These are phyloP conservation scores for Leccinum sublutescens DNA, from an alignment of 768 basidiomycete genomes.

Conservation along the genomic window DNA sequence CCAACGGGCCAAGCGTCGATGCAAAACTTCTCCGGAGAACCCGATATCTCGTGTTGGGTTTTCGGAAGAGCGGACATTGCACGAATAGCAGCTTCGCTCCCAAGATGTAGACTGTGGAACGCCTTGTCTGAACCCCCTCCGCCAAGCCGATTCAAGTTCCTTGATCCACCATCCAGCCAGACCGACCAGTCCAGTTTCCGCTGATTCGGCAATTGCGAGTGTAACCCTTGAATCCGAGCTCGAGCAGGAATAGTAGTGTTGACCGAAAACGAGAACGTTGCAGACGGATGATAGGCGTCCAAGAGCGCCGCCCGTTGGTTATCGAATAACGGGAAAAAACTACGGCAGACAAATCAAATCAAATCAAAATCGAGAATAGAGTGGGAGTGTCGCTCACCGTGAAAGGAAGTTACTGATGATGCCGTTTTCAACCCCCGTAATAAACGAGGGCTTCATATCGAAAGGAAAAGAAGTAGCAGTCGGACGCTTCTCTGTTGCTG, in stretches of 20 bases:
- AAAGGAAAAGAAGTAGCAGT: constrained; percentile 74
- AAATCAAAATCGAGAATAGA: constrained; percentile 1
- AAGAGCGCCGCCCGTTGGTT: constrained; percentile 62
- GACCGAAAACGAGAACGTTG: constrained; percentile 89
- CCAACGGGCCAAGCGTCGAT: constrained; percentile 82
- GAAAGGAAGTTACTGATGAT: constrained; percentile 77
- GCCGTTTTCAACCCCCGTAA: constrained; percentile 67
- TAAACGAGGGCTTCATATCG: constrained; percentile 69
- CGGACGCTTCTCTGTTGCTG: constrained; percentile 40
- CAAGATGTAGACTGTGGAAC: constrained; percentile 66
- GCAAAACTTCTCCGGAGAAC: constrained; percentile 78
- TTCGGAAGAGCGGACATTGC: constrained; percentile 64
- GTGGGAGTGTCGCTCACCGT: constrained; percentile 46
- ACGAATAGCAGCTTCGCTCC: constrained; percentile 60
- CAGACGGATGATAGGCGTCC: constrained; percentile 75
- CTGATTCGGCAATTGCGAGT: constrained; percentile 76
- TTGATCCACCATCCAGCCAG: constrained; percentile 66
- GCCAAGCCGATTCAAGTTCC: constrained; percentile 73
- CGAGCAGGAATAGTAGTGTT: constrained; percentile 82
- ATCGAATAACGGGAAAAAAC: constrained; percentile 87
- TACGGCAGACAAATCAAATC: constrained; percentile 30
- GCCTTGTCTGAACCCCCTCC: constrained; percentile 60
- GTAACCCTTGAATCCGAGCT: constrained; percentile 69
- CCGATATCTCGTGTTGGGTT: constrained; percentile 80
- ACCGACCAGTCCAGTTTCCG: constrained; percentile 74